Conservation (phyloP, 257 asterid species). For the Thymus quinquecostatus region DNA sequence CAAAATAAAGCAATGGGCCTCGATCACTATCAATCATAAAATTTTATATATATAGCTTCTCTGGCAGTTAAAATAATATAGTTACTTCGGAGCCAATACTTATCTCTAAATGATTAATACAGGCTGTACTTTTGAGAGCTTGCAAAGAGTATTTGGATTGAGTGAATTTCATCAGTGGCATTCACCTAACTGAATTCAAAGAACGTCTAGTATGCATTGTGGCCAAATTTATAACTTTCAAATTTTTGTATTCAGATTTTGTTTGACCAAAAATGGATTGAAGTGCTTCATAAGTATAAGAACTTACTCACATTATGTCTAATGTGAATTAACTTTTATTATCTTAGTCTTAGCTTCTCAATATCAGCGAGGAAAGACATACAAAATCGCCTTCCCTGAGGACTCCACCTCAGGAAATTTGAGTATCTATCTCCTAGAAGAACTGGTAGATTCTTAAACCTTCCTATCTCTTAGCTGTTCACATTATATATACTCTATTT, state of each 20-base stretch:
- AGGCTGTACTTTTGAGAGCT: background rate
- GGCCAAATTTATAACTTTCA: background rate
- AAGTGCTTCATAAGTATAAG: background rate
- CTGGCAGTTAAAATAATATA: background rate
- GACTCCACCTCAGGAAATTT: conserved; percentile 14
- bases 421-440: background rate
- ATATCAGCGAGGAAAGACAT: background rate
- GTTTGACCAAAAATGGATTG: background rate
- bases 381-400: background rate
- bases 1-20: conserved; percentile 1
- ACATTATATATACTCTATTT: conserved; percentile 3
- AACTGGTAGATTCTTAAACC: background rate
- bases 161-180: background rate
- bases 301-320: background rate
- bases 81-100: background rate
- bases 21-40: background rate
- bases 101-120: background rate
- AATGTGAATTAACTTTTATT: background rate
- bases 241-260: background rate
- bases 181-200: background rate
- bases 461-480: conserved; percentile 2
- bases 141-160: conserved; percentile 1
- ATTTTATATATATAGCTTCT: background rate
- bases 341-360: background rate
- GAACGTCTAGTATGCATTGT: background rate